Evolutionary conservation across 768 basidiomycete genomes (phyloP), one percentile per base, ranked within the genome.

Genomic region (Hericium coralloides): DNA sequence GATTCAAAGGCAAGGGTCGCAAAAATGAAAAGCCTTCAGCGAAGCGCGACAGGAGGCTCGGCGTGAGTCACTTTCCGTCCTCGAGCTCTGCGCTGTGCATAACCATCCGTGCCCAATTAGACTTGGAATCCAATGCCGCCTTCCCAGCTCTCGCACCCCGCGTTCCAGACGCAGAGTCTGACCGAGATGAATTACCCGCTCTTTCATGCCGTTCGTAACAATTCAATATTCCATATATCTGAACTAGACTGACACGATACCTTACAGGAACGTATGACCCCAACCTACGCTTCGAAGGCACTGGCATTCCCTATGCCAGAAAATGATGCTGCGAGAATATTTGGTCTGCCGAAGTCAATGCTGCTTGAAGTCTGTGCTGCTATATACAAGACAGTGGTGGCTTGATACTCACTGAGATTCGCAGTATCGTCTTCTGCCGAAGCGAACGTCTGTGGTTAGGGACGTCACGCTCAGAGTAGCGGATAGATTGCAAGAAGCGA

Each of bases 361-460:
- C 20, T 48, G 38, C 14, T 62, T 25, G 61, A 65, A 39, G 62
- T 58, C 48, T 37, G 57, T 50, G 14, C 10, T 37, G 26, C 22
- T 22, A 45, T 45, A 22, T 41, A 18, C 10, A 52, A 37, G 7
- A 22, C 3, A 1, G 37, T 17, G 20, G 10, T 52, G 43, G 43
- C 53, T 23, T 18, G 12, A 23, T 49, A n/a, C 50, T 20, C 53
- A 41, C 14, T 12, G 43, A 25, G 55, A 48, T 6, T 25, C 52
- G 10, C 25, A 91, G 85, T 89, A 81, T 66, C 78, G 83, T 20
- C 70, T 94, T 47, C 76, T 94, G 8, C 80, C 84, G 1, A 75
- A 76, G 55, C 87, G 91, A 0, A 85, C 79, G 49, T 84, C 89
- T 0, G 83, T 95, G 4, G 74, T 92, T 6, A 80, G 92, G 43